Percentiles rank a stretch among this genome's conserved stretches.
Conservation (phyloP, 2,329 filamentous ascomycete species). For the Neopestalotiopsis sp. region DNA sequence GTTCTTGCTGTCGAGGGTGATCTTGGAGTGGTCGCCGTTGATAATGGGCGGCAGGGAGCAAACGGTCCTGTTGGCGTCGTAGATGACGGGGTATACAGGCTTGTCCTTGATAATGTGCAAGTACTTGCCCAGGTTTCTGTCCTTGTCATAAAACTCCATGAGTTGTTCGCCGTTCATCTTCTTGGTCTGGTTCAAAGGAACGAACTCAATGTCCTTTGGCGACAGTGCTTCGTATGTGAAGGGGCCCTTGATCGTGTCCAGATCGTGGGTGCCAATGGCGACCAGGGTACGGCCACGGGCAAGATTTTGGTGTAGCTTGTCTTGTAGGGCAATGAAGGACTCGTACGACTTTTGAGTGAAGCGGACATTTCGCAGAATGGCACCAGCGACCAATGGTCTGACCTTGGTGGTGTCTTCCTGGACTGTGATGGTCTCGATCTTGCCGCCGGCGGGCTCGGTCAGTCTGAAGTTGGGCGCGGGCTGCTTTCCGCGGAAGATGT, state of each 20-base stretch:
- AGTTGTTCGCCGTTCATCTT: constrained; percentile 86
- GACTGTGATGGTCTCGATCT: constrained; percentile 82
- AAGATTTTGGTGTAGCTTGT: constrained; percentile 96
- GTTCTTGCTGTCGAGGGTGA: constrained; percentile 87
- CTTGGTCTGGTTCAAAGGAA: constrained; percentile 88
- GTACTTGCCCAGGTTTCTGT: constrained; percentile 88
- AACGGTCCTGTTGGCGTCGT: constrained; percentile 83
- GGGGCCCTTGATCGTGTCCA: constrained; percentile 90
- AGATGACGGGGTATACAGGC: constrained; percentile 94
- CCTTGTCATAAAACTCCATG: constrained; percentile 94
- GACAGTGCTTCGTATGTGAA: constrained; percentile 95
- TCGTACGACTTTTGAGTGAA: constrained; percentile 93
- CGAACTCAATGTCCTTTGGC: constrained; percentile 91
- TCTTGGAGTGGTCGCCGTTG: constrained; percentile 96
- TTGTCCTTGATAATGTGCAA: constrained; percentile 94
- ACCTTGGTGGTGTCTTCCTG: constrained; percentile 76
- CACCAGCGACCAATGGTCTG: constrained; percentile 86
- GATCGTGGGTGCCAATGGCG: constrained; percentile 96
- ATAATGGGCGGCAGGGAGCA: constrained; percentile 81
- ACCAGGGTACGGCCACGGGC: constrained; percentile 91
- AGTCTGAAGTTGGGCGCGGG: constrained; percentile 81
- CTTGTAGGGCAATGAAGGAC: constrained; percentile 96
- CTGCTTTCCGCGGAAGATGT: constrained; percentile 84
- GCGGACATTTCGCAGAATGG: constrained; percentile 86
- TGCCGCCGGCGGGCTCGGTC: constrained; percentile 71